phyloP scores from a whole-genome alignment of 1,284 basidiomycete species.

The Fomitopsis palustris region DNA sequence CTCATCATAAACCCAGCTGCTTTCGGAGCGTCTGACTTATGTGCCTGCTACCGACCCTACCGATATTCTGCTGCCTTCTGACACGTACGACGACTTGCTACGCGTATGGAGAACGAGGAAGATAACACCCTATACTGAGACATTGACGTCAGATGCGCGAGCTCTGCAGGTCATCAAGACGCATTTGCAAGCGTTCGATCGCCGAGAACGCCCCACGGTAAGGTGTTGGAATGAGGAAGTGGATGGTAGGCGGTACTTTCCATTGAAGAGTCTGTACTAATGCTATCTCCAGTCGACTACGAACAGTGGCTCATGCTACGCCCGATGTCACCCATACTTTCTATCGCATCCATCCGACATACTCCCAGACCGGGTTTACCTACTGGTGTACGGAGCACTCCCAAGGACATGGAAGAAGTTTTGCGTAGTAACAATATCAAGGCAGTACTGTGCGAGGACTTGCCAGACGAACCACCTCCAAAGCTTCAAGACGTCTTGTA shows the following conservation, averaged over 20 bases:
- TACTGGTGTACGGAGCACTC: not conserved
- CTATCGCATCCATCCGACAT: conserved; percentile 32
- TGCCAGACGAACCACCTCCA: not conserved
- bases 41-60: conserved; percentile 47
- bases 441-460: conserved; percentile 1
- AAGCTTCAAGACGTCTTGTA: conserved; percentile 16
- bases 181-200: conserved; percentile 11
- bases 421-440: conserved; percentile 4
- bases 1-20: conserved; percentile 31
- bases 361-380: conserved; percentile 32
- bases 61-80: conserved; percentile 44
- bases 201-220: conserved; percentile 27
- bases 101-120: conserved; percentile 23
- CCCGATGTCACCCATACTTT: conserved; percentile 39
- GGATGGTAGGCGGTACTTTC: conserved; percentile 9
- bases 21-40: conserved; percentile 36
- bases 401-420: conserved; percentile 7
- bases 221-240: conserved; percentile 30
- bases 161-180: conserved; percentile 36
- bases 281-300: conserved; percentile 16
- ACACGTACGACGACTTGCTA: conserved; percentile 44
- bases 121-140: conserved; percentile 42
- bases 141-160: conserved; percentile 34
- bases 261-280: not conserved
- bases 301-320: conserved; percentile 22